Percentiles rank a stretch among this genome's conserved stretches.
Conservation (phyloP, 1,139 yeast genomes). For the Yamadazyma sp. region DNA sequence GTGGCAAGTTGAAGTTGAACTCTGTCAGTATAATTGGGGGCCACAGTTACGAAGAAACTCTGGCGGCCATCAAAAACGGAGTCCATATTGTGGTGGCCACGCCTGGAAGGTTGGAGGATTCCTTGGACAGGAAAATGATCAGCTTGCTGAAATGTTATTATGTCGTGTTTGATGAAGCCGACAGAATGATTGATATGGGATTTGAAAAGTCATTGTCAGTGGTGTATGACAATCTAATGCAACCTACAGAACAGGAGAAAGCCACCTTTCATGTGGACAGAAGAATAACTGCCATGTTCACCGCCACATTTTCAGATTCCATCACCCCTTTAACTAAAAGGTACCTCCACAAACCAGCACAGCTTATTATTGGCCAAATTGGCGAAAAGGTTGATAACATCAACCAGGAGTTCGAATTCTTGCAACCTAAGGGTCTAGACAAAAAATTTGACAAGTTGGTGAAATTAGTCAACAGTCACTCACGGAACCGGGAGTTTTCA, state of each 20-base stretch:
- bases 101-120: constrained; percentile 86
- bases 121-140: constrained; percentile 65
- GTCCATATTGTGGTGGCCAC: constrained; percentile 89
- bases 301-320: constrained; percentile 85
- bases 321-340: constrained; percentile 65
- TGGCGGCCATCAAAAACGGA: constrained; percentile 58
- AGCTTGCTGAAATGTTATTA: constrained; percentile 63
- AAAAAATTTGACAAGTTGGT: constrained; percentile 28
- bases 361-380: constrained; percentile 63
- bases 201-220: constrained; percentile 76
- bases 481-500: constrained; percentile 31
- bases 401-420: constrained; percentile 64
- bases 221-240: constrained; percentile 52
- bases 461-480: constrained; percentile 23
- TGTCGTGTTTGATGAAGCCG: constrained; percentile 89
- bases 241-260: constrained; percentile 23
- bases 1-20: constrained; percentile 38
- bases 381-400: constrained; percentile 67
- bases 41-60: constrained; percentile 76
- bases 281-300: constrained; percentile 75
- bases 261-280: constrained; percentile 28
- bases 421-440: constrained; percentile 25
- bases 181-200: constrained; percentile 92
- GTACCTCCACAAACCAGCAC: constrained; percentile 62
- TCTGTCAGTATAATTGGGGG: constrained; percentile 86